phyloP scores from a whole-genome alignment of 2,329 filamentous ascomycete genomes.

The Myriosclerotinia scirpicola region DNA sequence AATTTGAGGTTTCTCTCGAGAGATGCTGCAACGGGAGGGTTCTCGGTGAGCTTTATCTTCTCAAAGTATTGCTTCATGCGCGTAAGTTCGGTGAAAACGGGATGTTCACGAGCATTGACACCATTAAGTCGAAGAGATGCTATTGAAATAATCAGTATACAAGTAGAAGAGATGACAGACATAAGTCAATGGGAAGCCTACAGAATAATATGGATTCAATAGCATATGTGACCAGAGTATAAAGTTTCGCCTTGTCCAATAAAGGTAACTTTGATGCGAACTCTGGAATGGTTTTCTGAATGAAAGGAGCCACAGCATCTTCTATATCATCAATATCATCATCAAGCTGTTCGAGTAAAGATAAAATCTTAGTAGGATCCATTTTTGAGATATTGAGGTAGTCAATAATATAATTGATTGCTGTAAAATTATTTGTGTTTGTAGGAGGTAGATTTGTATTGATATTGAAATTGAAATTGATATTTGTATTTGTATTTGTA shows the following conservation, averaged over 20 bases:
- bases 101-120: conserved; percentile 77
- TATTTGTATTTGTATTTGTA: too few species aligned
- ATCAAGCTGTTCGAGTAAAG: conserved; percentile 56
- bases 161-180: not conserved
- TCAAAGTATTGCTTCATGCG: conserved; percentile 88
- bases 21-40: conserved; percentile 45
- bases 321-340: conserved; percentile 78
- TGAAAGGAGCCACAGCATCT: conserved; percentile 69
- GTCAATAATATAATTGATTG: not conserved
- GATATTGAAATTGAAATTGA: too few species aligned
- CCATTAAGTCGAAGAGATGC: conserved; percentile 78
- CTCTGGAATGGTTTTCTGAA: conserved; percentile 62
- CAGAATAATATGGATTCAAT: conserved; percentile 90
- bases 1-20: conserved; percentile 48
- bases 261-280: conserved; percentile 78
- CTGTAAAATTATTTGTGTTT: conserved; percentile 17
- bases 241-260: conserved; percentile 93
- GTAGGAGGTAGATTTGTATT: too few species aligned
- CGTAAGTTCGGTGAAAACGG: conserved; percentile 80
- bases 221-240: conserved; percentile 82
- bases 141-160: conserved; percentile 40
- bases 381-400: conserved; percentile 40
- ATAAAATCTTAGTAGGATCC: conserved; percentile 43
- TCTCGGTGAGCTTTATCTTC: conserved; percentile 81
- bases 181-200: conserved; percentile 44